These are phyloP conservation scores for Mortierella sp. DNA, from an alignment of 371 early-diverging fungal genomes.

Conservation along the genomic window DNA sequence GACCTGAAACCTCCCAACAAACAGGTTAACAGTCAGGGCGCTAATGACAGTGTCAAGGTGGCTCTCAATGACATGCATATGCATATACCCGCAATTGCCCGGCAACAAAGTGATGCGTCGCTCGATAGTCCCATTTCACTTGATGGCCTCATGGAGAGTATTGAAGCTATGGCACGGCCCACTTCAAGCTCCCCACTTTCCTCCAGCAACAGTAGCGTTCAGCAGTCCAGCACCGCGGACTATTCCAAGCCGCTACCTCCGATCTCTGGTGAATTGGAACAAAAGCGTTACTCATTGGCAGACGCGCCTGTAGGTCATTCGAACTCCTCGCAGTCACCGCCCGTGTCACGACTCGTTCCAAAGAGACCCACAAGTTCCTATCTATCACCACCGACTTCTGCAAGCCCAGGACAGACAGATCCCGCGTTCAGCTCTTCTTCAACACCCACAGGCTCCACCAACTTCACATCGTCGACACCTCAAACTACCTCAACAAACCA, in stretches of 20 bases:
- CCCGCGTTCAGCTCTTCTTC: background rate
- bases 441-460: background rate
- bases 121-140: conserved; percentile 39
- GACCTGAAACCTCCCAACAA: conserved; percentile 10
- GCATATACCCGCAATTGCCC: background rate
- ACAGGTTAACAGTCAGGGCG: background rate
- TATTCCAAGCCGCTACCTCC: conserved; percentile 34
- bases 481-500: background rate
- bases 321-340: conserved; percentile 19
- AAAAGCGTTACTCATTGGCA: conserved; percentile 38
- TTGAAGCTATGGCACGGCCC: conserved; percentile 45
- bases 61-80: conserved; percentile 18
- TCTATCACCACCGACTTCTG: conserved; percentile 10
- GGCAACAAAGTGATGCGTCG: conserved; percentile 7
- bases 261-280: conserved; percentile 18
- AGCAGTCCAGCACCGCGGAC: conserved; percentile 11
- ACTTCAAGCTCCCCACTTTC: conserved; percentile 5
- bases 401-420: background rate
- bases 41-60: conserved; percentile 21
- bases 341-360: conserved; percentile 26
- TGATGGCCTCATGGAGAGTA: conserved; percentile 45
- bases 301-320: conserved; percentile 20
- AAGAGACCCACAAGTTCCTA: conserved; percentile 32
- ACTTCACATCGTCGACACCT: conserved; percentile 1
- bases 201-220: background rate